Percentiles rank a stretch among this genome's conserved stretches.
Evolutionary conservation across 164 flowering plant genomes (phyloP).

Genomic region (Houttuynia cordata): DNA sequence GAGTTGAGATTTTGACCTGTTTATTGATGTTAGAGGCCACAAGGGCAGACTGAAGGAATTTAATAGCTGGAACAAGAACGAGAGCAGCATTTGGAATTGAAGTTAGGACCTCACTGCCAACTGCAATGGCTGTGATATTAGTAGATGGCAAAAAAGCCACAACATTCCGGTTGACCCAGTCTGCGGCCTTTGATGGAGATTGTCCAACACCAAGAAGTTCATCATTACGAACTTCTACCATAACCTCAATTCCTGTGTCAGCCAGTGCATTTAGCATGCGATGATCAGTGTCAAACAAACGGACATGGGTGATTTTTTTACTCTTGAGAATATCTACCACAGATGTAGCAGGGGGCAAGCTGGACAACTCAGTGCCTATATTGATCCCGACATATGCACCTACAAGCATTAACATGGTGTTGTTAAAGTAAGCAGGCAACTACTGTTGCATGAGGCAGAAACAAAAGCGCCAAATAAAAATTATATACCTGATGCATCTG

Average conservation of each 20-base stretch:
- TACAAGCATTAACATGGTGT: constrained; percentile 5
- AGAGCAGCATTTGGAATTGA: constrained; percentile 65
- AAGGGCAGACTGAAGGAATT: constrained; percentile 37
- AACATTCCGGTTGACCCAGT: constrained; percentile 75
- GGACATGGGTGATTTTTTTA: constrained; percentile 51
- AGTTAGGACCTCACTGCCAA: constrained; percentile 83
- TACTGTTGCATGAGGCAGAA: not conserved
- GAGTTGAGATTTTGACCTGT: constrained; percentile 30
- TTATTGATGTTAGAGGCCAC: constrained; percentile 23
- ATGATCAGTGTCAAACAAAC: constrained; percentile 56
- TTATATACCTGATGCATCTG: constrained; percentile 25
- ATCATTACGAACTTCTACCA: constrained; percentile 65
- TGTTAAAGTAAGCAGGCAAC: not conserved
- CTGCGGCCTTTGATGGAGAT: constrained; percentile 59
- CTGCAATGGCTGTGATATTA: constrained; percentile 81
- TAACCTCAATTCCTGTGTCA: constrained; percentile 59
- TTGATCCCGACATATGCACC: constrained; percentile 68
- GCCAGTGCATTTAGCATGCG: constrained; percentile 58
- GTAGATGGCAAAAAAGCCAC: constrained; percentile 57
- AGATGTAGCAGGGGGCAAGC: constrained; percentile 40
- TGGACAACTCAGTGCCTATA: constrained; percentile 47
- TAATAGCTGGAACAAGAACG: constrained; percentile 59
- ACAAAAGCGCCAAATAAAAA: not conserved
- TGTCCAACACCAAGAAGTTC: constrained; percentile 64
- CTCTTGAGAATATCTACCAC: constrained; percentile 44